These are phyloP conservation scores for Mortierella sp. DNA, from an alignment of 371 early-diverging fungal species.

Conservation along the genomic window DNA sequence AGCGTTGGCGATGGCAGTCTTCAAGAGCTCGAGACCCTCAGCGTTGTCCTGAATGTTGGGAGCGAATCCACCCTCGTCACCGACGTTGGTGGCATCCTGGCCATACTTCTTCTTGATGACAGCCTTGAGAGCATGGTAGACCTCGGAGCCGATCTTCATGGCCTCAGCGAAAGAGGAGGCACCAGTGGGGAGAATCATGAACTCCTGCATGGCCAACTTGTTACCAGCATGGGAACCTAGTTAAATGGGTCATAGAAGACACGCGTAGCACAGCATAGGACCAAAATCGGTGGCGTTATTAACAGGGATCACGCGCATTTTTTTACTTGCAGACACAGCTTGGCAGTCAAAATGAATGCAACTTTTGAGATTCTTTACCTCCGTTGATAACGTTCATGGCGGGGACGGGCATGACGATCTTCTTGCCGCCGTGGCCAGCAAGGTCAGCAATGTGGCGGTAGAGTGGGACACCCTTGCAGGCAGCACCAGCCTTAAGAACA, in stretches of 20 bases:
- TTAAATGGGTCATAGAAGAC: too few relatives aligned
- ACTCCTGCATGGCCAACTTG: constrained; percentile 99
- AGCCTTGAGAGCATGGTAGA: constrained; percentile 94
- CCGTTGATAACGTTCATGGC: constrained; percentile 99
- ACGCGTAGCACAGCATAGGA: too few relatives aligned
- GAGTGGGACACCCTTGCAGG: constrained; percentile 89
- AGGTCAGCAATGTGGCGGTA: constrained; percentile 93
- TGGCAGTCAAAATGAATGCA: background rate
- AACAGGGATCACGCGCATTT: too few relatives aligned
- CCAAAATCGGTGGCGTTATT: too few relatives aligned
- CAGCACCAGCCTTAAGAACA: constrained; percentile 96
- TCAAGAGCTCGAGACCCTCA: constrained; percentile 96
- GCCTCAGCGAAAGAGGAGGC: constrained; percentile 94
- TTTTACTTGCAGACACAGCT: too few relatives aligned
- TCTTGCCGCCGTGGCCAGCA: constrained; percentile 77
- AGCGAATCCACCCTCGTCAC: constrained; percentile 99
- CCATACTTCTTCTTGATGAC: constrained; percentile 99
- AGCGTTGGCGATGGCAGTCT: constrained; percentile 89
- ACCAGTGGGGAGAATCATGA: constrained; percentile 99
- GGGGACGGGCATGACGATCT: constrained; percentile 95
- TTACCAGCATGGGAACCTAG: constrained; percentile 98
- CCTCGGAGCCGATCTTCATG: constrained; percentile 97
- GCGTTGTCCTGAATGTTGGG: constrained; percentile 98
- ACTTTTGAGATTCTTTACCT: constrained; percentile 52
- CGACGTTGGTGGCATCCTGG: constrained; percentile 98